A percentile compares a stretch with the other conserved stretches of the same genome.
Evolutionary conservation across 1,284 basidiomycete species (phyloP).

Genomic region (Rhodotorula sp.): DNA sequence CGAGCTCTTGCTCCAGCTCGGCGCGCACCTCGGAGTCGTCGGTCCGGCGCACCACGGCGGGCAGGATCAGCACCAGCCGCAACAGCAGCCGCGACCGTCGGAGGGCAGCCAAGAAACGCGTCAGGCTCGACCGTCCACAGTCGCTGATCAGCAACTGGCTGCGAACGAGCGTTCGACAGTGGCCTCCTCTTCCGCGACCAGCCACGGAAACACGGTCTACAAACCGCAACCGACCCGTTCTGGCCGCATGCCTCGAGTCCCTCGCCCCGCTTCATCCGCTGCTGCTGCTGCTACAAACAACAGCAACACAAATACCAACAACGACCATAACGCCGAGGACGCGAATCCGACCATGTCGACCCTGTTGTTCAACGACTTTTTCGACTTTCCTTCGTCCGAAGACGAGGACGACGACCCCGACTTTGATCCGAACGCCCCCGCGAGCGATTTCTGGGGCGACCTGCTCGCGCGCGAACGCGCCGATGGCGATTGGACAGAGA

Average conservation of each 20-base stretch:
- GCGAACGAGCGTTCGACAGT: background rate
- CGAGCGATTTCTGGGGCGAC: slow-evolving; percentile 13
- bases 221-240: slow-evolving; percentile 26
- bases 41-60: background rate
- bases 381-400: slow-evolving; percentile 31
- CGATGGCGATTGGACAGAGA: background rate
- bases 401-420: slow-evolving; percentile 36
- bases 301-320: background rate
- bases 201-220: slow-evolving; percentile 2
- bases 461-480: slow-evolving; percentile 2
- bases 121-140: too few species aligned
- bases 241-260: slow-evolving; percentile 22
- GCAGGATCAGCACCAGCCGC: background rate
- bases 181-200: too few species aligned
- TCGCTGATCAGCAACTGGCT: background rate
- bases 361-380: slow-evolving; percentile 38
- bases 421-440: slow-evolving; percentile 19
- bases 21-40: background rate
- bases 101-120: background rate
- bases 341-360: slow-evolving; percentile 21
- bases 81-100: background rate
- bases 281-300: too few species aligned
- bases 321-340: background rate
- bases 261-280: background rate
- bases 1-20: slow-evolving; percentile 2